Evolutionary conservation across 768 basidiomycete genomes (phyloP), one percentile per base, ranked within the genome.

Genomic region (Wakefieldia striispora): DNA sequence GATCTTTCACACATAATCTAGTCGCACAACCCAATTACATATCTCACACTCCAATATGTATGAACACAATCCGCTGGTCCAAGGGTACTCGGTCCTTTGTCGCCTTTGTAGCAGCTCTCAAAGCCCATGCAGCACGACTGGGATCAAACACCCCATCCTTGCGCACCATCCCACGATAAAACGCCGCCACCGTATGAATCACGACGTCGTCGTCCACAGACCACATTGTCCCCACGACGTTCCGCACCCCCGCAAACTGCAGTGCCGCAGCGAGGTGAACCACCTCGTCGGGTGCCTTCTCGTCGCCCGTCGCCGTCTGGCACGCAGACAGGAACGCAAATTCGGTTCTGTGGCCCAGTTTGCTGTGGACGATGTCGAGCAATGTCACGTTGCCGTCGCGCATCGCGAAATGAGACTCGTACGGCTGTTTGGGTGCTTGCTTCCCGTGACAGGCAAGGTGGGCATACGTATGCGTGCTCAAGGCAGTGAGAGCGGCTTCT

Each of bases 181-280:
- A 61, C 11, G 51, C 56, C 24, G 42, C 35, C 10, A 60, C 50
- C 3, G 21, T 61, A 20, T 55, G 17, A 16, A 40, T 24, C 2
- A 55, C 64, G 6, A 53, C 53, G 13, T 36, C 17, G 35, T 68
- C 69, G 0, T 57, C 52, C 20, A 70, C 64, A 13, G 54, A 52
- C 67, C 65, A 65, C 62, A 63, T 61, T 37, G 68, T 70, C 36
- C 61, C 69, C 10, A 70, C 47, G 2, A 68, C 67, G 17, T 59
- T 61, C 13, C 53, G 43, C 33, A 56, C 53, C 3, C 69, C 69
- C 2, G 64, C 49, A 14, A 65, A 57, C 17, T 69, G 60, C 54
- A 69, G 40, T 3, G 59, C 65, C 6, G 69, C 65, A 6, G 64
- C 60, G 24, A 70, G 58, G 44, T 70, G 69, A 6, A 67, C 41